Base-by-base conservation (phyloP, 2,329 filamentous ascomycete species). In the Trichoderma guizhouense region DNA sequence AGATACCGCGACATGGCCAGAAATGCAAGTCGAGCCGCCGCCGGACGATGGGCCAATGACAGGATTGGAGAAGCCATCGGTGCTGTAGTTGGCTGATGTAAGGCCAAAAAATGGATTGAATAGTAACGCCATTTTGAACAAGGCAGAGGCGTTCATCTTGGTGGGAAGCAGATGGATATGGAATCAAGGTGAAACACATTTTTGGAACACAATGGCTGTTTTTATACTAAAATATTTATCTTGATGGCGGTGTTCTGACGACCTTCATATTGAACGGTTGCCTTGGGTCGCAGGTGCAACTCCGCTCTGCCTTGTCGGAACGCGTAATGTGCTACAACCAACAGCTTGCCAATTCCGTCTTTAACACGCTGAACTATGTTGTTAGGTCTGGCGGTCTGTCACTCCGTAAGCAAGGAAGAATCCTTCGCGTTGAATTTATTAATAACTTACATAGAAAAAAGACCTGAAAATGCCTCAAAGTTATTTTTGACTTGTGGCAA, bases 11-110 rank as follows among this genome's bases (percentile, higher is more conserved):
- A 57, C 21, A 11, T 55, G 15, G 47, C 63, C 63, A n/a, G 63
- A 66, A 55, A 66, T 57, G 63, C 63, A 66, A 36, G 63, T 57
- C 28, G 63, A 66, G 63, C 21, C 30, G n/a, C 47, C 47, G 32
- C 63, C 63, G 47, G 47, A 26, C 5, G 63, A 66, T 18, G 63
- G 63, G 32, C 47, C 30, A 26, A 66, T 57, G 47, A 57, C 30
- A 26, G 63, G 47, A 28, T 66, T 66, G 30, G 63, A 36, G 63
- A 57, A 55, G 30, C 43, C 62, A 9, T 28, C 21, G 63, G 21
- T 26, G 63, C 32, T 28, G 63, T 7, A n/a, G 30, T 8, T 39
- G 28, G 63, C 28, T 21, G 63, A 57, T 3, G 63, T 18, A n/a
- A 39, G n/a, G 63, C 47, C 30, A 11, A 28, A 36, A 30, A 55